Percentiles rank a stretch among this genome's conserved stretches.
phyloP scores from a whole-genome alignment of 441 rosid genomes.

The Euphorbia celastroides region DNA sequence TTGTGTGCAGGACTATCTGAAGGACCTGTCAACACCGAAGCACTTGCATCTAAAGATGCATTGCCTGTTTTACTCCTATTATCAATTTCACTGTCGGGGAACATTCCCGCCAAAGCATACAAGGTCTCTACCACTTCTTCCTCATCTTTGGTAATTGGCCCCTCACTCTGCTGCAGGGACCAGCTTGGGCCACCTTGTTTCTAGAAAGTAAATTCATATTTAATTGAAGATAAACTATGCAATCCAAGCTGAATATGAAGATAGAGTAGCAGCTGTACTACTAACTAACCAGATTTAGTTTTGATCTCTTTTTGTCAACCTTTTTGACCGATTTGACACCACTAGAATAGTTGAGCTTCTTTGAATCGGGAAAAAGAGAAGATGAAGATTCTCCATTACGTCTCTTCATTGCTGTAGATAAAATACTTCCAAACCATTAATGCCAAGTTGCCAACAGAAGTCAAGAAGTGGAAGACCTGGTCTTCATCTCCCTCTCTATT shows the following conservation, averaged over 20 bases:
- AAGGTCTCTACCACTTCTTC: slow-evolving; percentile 86
- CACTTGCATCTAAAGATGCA: slow-evolving; percentile 30
- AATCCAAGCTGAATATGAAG: slow-evolving; percentile 15
- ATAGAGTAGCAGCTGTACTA: slow-evolving; percentile 20
- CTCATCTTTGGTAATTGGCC: slow-evolving; percentile 86
- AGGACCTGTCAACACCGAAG: slow-evolving; percentile 28
- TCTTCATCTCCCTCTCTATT: slow-evolving; percentile 1
- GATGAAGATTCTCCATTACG: slow-evolving; percentile 53
- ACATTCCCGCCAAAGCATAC: slow-evolving; percentile 76
- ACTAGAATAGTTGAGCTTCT: slow-evolving; percentile 40
- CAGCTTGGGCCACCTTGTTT: slow-evolving; percentile 34
- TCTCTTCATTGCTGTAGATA: slow-evolving; percentile 75
- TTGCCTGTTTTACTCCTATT: slow-evolving; percentile 22
- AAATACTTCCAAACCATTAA: slow-evolving; percentile 23
- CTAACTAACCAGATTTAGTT: slow-evolving; percentile 48
- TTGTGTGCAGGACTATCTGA: slow-evolving; percentile 20
- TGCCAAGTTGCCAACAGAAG: slow-evolving; percentile 21
- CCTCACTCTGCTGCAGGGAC: slow-evolving; percentile 33
- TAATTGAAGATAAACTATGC: slow-evolving; percentile 18
- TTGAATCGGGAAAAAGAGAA: slow-evolving; percentile 45
- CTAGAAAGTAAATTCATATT: slow-evolving; percentile 29
- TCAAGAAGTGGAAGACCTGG: not conserved
- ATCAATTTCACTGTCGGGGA: slow-evolving; percentile 29
- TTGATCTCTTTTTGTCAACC: slow-evolving; percentile 37
- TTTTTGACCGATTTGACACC: slow-evolving; percentile 34